Evolutionary conservation across 2,329 filamentous ascomycete species (phyloP).

Genomic region (Diaporthe citriasiana): DNA sequence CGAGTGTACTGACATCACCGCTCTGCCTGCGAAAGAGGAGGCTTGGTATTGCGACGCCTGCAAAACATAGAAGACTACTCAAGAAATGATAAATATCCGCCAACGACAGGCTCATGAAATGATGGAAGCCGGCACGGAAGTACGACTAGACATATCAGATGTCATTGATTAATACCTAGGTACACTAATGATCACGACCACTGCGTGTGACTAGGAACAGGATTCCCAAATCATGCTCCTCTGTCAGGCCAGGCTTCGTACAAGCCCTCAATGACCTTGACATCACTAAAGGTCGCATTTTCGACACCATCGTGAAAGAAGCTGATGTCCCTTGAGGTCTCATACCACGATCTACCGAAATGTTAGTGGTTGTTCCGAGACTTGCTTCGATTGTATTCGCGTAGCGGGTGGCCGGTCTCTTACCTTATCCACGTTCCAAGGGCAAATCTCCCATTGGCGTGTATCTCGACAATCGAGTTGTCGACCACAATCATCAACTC

Average conservation of each 20-base stretch:
- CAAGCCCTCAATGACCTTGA: slow-evolving; percentile 54
- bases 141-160: neutral
- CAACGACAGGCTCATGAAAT: neutral
- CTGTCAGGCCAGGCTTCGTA: slow-evolving; percentile 50
- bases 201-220: neutral
- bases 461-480: slow-evolving; percentile 55
- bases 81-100: neutral
- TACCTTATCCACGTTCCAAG: slow-evolving; percentile 60
- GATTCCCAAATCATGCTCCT: neutral
- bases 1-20: slow-evolving; percentile 17
- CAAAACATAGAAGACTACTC: neutral
- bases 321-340: slow-evolving; percentile 51
- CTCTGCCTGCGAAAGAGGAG: slow-evolving; percentile 12
- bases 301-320: slow-evolving; percentile 54
- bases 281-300: slow-evolving; percentile 50
- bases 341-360: slow-evolving; percentile 53
- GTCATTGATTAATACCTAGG: no score
- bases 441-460: slow-evolving; percentile 58
- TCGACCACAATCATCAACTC: slow-evolving; percentile 58
- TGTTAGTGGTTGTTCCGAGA: slow-evolving; percentile 42
- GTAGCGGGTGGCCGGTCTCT: slow-evolving; percentile 42
- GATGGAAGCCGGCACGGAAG: neutral
- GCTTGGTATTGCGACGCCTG: slow-evolving; percentile 26
- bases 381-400: neutral
- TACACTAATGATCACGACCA: neutral